Conservation (phyloP, 805 yeast species). For the Starmerella stellata region DNA sequence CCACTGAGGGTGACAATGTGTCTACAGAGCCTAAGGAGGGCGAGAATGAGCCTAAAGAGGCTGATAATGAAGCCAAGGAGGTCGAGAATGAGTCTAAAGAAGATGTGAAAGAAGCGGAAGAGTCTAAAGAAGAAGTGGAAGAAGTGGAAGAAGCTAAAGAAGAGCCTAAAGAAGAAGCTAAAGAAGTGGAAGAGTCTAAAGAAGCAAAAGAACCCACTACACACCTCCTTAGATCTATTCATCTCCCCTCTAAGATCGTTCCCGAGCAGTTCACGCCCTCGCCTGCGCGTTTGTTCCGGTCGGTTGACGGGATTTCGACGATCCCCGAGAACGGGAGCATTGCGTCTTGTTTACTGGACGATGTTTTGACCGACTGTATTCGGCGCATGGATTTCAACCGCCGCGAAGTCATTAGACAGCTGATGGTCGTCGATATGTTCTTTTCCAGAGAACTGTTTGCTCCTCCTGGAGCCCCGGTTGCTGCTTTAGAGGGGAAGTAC, state of each 20-base stretch:
- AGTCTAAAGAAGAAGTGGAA: background rate
- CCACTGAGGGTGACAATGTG: too few species aligned
- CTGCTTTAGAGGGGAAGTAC: slow-evolving; percentile 38
- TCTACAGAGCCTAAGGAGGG: too few species aligned
- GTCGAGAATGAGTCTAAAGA: background rate
- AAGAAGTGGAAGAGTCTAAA: background rate
- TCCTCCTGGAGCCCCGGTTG: slow-evolving; percentile 59
- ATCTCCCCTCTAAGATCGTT: background rate
- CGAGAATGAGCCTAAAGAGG: too few species aligned
- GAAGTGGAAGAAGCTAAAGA: background rate
- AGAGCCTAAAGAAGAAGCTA: background rate
- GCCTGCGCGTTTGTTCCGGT: background rate
- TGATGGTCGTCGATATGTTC: slow-evolving; percentile 53
- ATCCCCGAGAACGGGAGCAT: slow-evolving; percentile 37
- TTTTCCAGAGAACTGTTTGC: slow-evolving; percentile 52
- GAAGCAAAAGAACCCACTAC: background rate
- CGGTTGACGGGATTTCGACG: slow-evolving; percentile 35
- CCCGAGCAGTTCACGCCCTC: background rate
- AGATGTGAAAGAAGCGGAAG: background rate
- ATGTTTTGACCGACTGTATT: slow-evolving; percentile 54
- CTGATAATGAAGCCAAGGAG: too few species aligned
- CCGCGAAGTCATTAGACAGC: slow-evolving; percentile 66
- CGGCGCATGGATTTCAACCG: slow-evolving; percentile 77
- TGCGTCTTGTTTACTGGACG: slow-evolving; percentile 50
- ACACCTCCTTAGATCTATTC: background rate